Evolutionary conservation across 495 filamentous ascomycete species (phyloP), one percentile per base, ranked within the genome.

Genomic region (Xylaria scruposa): DNA sequence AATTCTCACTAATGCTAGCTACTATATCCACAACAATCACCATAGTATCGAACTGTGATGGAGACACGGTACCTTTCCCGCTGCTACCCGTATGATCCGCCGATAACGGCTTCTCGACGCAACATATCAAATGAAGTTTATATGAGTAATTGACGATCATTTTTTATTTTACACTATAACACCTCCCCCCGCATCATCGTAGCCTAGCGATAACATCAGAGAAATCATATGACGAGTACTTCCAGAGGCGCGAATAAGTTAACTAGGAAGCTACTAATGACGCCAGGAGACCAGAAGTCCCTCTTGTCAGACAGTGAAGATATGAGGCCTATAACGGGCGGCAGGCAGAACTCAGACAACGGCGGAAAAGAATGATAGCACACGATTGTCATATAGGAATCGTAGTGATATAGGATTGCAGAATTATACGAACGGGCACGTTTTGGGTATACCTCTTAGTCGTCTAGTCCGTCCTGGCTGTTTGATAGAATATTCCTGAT

Each of bases 41-140:
- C 61, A 46, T 29, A 29, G 24, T 17, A 64, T 47, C 40, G 24
- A 44, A 47, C 29, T 9, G 5, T 38, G 9, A 51, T 51, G 46
- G 44, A 66, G 46, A 66, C 44, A 26, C 42, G 2, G 63, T 53
- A 36, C 36, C 10, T 19, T 51, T 49, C 24, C 26, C 42, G 7
- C 63, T 33, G 17, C 63, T 49, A 66, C 12, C 24, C 44, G 15
- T 49, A 46, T 13, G 8, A 15, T 5, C 53, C 46, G 46, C 63
- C 63, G 63, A 67, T 67, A 67, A 53, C 63, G 63, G 63, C 31
- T 49, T 33, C 46, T 53, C 3, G 46, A 31, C 19, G 10, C 46
- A n/a, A 19, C 47, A 19, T 33, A 24, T 46, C 29, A 49, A 65
- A 36, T 49, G 62, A 47, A 33, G 24, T 31, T 8, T n/a, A 1